Percentiles rank a stretch among this genome's conserved stretches.
These are phyloP conservation scores for Penstemon newberryi DNA, from an alignment of 257 asterid genomes.

Conservation along the genomic window DNA sequence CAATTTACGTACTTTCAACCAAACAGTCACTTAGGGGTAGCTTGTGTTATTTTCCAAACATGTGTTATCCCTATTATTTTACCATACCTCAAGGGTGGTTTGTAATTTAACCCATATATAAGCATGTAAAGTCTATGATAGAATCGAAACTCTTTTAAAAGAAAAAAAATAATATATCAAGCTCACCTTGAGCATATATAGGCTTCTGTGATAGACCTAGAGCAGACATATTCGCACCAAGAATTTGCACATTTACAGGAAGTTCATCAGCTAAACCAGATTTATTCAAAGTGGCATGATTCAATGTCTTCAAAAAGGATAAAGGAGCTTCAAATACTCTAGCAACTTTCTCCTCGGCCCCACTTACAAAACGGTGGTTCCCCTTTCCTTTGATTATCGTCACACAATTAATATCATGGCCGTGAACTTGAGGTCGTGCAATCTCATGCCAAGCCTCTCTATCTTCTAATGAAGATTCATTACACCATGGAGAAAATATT, in stretches of 20 bases:
- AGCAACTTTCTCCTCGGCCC: slow-evolving; percentile 95
- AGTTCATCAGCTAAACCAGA: slow-evolving; percentile 51
- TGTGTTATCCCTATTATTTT: no score
- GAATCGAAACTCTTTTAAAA: not conserved
- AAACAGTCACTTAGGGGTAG: no score
- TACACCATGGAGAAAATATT: slow-evolving; percentile 76
- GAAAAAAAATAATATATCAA: not conserved
- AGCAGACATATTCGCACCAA: slow-evolving; percentile 99
- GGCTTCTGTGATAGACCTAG: slow-evolving; percentile 97
- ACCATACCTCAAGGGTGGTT: no score
- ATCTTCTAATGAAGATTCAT: slow-evolving; percentile 36
- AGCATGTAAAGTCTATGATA: no score
- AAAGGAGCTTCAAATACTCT: slow-evolving; percentile 96
- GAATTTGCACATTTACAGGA: slow-evolving; percentile 67
- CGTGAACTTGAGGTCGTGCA: slow-evolving; percentile 98
- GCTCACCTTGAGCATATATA: slow-evolving; percentile 76
- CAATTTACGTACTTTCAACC: no score
- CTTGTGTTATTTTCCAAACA: no score
- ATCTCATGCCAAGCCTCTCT: slow-evolving; percentile 91
- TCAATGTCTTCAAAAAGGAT: slow-evolving; percentile 82
- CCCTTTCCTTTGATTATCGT: slow-evolving; percentile 74
- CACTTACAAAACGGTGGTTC: slow-evolving; percentile 85
- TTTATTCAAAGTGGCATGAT: slow-evolving; percentile 47
- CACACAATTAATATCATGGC: slow-evolving; percentile 93
- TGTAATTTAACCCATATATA: no score